Percentiles rank a stretch among this genome's conserved stretches.
Conservation (phyloP, 75 land plant species). For the Picea sitchensis region DNA sequence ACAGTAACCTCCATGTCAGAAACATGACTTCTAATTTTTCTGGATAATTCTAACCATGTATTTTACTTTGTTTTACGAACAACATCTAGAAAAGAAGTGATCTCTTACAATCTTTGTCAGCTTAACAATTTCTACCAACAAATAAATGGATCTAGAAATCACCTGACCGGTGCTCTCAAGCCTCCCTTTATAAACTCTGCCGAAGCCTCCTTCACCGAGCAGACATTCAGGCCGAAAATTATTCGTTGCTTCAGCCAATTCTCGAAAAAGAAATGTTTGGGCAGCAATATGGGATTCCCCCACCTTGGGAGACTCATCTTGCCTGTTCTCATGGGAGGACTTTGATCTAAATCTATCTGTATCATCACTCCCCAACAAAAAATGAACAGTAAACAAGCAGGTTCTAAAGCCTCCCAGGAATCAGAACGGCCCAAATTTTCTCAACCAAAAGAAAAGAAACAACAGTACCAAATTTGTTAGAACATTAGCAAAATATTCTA, state of each 20-base stretch:
- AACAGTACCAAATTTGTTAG: neutral
- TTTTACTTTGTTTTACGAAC: too few relatives aligned
- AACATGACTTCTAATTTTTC: neutral
- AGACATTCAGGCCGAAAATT: slow-evolving; percentile 43
- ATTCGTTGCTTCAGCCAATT: slow-evolving; percentile 46
- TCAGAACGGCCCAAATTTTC: neutral
- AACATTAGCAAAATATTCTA: neutral
- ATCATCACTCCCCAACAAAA: neutral
- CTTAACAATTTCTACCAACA: neutral
- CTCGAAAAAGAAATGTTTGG: slow-evolving; percentile 45
- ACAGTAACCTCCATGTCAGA: neutral
- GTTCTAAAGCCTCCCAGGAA: neutral
- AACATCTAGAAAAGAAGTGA: too few relatives aligned
- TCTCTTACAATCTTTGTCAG: too few relatives aligned
- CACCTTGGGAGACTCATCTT: slow-evolving; percentile 26
- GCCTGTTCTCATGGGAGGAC: slow-evolving; percentile 22
- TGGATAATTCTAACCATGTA: too few relatives aligned
- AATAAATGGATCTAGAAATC: neutral
- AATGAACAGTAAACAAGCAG: neutral
- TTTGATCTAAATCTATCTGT: slow-evolving; percentile 37
- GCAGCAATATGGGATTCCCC: slow-evolving; percentile 37
- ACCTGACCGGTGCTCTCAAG: slow-evolving; percentile 43
- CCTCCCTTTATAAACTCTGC: slow-evolving; percentile 39
- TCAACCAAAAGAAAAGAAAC: neutral
- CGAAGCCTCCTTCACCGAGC: slow-evolving; percentile 50